Conservation (phyloP, 768 basidiomycete species). For the Macrolepiota albuminosa region DNA sequence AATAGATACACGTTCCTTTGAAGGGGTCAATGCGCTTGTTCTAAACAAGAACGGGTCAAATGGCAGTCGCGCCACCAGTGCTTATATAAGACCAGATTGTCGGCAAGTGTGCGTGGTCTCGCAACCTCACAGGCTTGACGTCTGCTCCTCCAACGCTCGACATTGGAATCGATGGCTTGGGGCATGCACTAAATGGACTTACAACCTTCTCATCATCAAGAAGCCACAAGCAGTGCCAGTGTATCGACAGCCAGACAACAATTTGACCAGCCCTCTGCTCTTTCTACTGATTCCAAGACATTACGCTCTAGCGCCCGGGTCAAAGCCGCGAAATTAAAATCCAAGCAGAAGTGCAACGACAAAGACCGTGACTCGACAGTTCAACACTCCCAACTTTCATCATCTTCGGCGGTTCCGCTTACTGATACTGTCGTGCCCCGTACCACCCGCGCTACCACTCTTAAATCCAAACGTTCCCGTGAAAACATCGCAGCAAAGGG, state of each 20-base stretch:
- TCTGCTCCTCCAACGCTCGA: constrained; percentile 31
- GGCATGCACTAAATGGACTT: constrained; percentile 90
- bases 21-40: not conserved
- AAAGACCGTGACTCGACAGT: constrained; percentile 47
- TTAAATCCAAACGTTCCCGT: constrained; percentile 49
- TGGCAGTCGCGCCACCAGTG: constrained; percentile 28
- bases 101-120: constrained; percentile 29
- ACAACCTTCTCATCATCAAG: constrained; percentile 66
- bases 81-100: constrained; percentile 42
- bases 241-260: constrained; percentile 38
- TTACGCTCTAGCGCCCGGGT: constrained; percentile 74
- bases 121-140: constrained; percentile 27
- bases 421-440: constrained; percentile 31
- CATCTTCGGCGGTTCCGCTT: constrained; percentile 27
- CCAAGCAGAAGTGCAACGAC: constrained; percentile 53
- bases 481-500: constrained; percentile 51
- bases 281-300: constrained; percentile 48
- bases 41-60: not conserved
- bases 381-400: constrained; percentile 22
- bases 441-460: constrained; percentile 41
- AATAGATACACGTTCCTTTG: not conserved
- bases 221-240: constrained; percentile 69
- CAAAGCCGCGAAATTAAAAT: constrained; percentile 70
- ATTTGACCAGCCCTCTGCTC: constrained; percentile 32
- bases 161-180: constrained; percentile 77